These are phyloP conservation scores for Maudiozyma barnettii DNA, from an alignment of 805 yeast genomes.

Conservation along the genomic window DNA sequence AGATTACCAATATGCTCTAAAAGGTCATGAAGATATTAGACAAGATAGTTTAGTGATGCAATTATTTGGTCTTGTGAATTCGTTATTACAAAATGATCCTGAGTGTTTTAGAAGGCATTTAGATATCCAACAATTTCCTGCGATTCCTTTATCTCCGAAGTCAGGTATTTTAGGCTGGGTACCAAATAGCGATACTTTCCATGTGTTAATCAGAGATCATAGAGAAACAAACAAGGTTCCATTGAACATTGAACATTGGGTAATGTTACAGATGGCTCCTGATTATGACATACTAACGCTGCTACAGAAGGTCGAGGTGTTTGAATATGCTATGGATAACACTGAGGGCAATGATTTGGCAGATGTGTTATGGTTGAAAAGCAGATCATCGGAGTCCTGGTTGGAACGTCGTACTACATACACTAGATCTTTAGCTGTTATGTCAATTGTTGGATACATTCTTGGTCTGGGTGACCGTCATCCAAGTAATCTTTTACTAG, in stretches of 20 bases:
- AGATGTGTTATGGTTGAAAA: conserved; percentile 91
- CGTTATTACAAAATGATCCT: conserved; percentile 77
- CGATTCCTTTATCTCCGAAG: conserved; percentile 91
- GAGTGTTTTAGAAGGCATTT: conserved; percentile 94
- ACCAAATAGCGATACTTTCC: conserved; percentile 94
- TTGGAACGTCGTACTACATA: conserved; percentile 92
- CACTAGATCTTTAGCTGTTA: conserved; percentile 90
- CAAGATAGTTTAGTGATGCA: conserved; percentile 98
- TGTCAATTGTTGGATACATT: conserved; percentile 98
- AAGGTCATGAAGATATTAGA: conserved; percentile 96
- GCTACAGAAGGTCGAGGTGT: conserved; percentile 90
- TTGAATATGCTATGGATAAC: conserved; percentile 89
- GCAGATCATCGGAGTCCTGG: conserved; percentile 96
- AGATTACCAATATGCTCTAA: conserved; percentile 69
- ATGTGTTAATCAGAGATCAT: conserved; percentile 81
- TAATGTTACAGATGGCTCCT: conserved; percentile 97
- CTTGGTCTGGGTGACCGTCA: conserved; percentile 96
- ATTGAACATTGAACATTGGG: conserved; percentile 85
- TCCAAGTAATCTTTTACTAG: conserved; percentile 94
- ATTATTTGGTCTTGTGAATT: conserved; percentile 88
- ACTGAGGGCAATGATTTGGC: conserved; percentile 94
- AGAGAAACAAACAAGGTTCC: conserved; percentile 85
- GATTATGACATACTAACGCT: conserved; percentile 81
- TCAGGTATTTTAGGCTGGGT: conserved; percentile 98
- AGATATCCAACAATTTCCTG: conserved; percentile 85